Percentiles rank a stretch among this genome's conserved stretches.
These are phyloP conservation scores for Agaricales sp. DNA, from an alignment of 1,284 basidiomycete genomes.

Conservation along the genomic window DNA sequence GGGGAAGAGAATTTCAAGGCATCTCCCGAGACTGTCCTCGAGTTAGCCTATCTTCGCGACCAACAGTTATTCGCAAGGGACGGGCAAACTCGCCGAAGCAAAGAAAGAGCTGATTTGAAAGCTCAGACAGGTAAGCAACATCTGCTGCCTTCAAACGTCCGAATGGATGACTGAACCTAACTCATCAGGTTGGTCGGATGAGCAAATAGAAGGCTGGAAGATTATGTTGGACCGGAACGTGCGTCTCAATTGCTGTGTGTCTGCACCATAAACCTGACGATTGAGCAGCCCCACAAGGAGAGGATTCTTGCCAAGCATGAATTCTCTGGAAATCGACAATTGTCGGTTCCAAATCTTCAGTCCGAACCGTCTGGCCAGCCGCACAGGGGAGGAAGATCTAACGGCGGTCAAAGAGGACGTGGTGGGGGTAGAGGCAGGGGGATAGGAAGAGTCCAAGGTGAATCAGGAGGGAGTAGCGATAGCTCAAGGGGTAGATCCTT, in stretches of 20 bases:
- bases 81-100: conserved; percentile 55
- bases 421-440: conserved; percentile 22
- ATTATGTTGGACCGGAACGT: conserved; percentile 83
- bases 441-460: conserved; percentile 18
- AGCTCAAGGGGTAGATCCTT: conserved; percentile 57
- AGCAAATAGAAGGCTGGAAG: conserved; percentile 83
- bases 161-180: no score
- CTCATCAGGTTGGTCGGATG: conserved; percentile 56
- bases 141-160: no score
- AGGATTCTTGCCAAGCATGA: conserved; percentile 63
- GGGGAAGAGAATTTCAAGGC: conserved; percentile 25
- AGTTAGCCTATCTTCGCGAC: conserved; percentile 66
- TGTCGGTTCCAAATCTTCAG: conserved; percentile 6
- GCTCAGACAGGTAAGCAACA: conserved; percentile 44
- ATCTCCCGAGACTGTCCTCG: conserved; percentile 54
- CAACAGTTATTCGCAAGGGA: conserved; percentile 72
- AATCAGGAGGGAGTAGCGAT: conserved; percentile 37
- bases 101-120: conserved; percentile 53
- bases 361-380: conserved; percentile 12
- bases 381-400: conserved; percentile 15
- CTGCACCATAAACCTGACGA: not conserved
- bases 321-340: conserved; percentile 51
- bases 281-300: conserved; percentile 58
- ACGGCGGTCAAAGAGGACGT: conserved; percentile 22
- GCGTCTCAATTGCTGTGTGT: conserved; percentile 18